These are phyloP conservation scores for Nidularia sp. DNA, from an alignment of 768 basidiomycete genomes.

Conservation along the genomic window DNA sequence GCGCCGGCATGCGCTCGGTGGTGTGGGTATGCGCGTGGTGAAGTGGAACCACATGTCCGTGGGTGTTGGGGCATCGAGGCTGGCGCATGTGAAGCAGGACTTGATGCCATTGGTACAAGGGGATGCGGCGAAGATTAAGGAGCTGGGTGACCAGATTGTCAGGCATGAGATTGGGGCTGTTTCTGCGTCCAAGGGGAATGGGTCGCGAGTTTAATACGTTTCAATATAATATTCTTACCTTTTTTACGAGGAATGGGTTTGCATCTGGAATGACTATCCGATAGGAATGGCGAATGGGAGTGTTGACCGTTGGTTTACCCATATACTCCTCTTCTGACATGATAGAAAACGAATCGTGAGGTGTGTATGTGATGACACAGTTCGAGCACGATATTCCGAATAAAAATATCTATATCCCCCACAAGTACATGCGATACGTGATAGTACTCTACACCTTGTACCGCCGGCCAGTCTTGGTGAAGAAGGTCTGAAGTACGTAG, in stretches of 20 bases:
- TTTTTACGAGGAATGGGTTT: too few relatives aligned
- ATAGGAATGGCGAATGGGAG: too few relatives aligned
- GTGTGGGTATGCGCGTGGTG: constrained; percentile 83
- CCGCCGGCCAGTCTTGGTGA: constrained; percentile 86
- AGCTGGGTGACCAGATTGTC: constrained; percentile 37
- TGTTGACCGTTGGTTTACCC: too few relatives aligned
- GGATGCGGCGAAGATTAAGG: constrained; percentile 30
- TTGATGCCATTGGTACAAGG: constrained; percentile 1
- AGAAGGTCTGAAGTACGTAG: constrained; percentile 93
- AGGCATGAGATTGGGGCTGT: not conserved
- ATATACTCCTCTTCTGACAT: too few relatives aligned
- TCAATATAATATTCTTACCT: too few relatives aligned
- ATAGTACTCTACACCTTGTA: constrained; percentile 68
- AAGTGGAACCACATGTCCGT: constrained; percentile 67
- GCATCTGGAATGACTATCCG: too few relatives aligned
- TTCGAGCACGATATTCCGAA: too few relatives aligned
- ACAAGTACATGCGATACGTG: constrained; percentile 3
- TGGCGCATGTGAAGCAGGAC: constrained; percentile 13
- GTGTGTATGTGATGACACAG: too few relatives aligned
- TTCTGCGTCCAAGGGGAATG: not conserved
- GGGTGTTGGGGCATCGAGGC: constrained; percentile 33
- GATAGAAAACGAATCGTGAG: too few relatives aligned
- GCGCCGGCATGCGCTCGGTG: constrained; percentile 67
- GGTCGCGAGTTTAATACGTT: too few relatives aligned
- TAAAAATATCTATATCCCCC: not conserved